Conservation (phyloP, 352 stramenopile species). For the Pythium guiyangense region DNA sequence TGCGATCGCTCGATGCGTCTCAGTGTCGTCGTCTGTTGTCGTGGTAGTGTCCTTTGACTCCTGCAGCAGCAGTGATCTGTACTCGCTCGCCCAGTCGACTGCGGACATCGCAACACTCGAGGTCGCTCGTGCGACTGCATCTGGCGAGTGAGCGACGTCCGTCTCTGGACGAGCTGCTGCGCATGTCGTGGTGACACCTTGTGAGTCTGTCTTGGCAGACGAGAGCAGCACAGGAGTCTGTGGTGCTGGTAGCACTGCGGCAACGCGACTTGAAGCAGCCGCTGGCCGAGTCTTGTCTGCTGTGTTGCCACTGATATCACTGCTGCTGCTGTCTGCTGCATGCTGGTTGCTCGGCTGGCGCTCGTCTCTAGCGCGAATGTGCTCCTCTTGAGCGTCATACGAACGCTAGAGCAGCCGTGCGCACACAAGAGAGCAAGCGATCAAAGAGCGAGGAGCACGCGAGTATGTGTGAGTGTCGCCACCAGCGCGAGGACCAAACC, state of each 20-base stretch:
- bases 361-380: too few species aligned
- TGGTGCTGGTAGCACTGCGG: not conserved
- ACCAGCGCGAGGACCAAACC: too few species aligned
- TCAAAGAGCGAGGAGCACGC: too few species aligned
- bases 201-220: not conserved
- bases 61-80: not conserved
- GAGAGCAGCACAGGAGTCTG: too few species aligned
- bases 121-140: not conserved
- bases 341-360: slow-evolving; percentile 6
- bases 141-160: not conserved
- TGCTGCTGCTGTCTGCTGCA: not conserved
- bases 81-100: slow-evolving; percentile 8
- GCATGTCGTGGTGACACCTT: too few species aligned
- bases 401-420: too few species aligned
- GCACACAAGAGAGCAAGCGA: too few species aligned
- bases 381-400: not conserved
- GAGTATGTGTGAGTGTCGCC: too few species aligned
- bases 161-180: not conserved
- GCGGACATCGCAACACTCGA: not conserved
- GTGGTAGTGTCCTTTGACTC: not conserved
- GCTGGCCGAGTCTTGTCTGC: too few species aligned
- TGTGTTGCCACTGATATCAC: too few species aligned
- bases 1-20: slow-evolving; percentile 19
- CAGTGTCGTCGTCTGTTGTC: too few species aligned
- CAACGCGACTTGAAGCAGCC: not conserved